Evolutionary conservation across 257 asterid species (phyloP).

Genomic region (Przewalskia tangutica): DNA sequence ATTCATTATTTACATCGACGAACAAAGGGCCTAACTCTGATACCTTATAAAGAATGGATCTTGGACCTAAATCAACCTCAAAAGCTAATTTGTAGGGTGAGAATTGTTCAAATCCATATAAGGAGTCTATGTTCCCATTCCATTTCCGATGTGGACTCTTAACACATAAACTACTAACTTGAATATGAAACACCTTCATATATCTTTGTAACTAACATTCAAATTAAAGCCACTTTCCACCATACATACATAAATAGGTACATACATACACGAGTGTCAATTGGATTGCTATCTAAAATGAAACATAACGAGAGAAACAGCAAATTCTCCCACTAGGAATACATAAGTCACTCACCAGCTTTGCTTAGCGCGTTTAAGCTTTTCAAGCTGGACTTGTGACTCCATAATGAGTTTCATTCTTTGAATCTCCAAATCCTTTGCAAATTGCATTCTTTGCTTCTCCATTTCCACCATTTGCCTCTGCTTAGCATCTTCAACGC

Average conservation of each 20-base stretch:
- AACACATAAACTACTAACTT: too few relatives aligned
- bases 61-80: too few relatives aligned
- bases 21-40: too few relatives aligned
- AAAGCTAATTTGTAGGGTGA: too few relatives aligned
- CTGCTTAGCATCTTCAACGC: slow-evolving; percentile 75
- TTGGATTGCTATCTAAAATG: not conserved
- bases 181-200: not conserved
- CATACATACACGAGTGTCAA: not conserved
- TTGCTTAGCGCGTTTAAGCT: slow-evolving; percentile 40
- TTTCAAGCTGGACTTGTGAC: slow-evolving; percentile 53
- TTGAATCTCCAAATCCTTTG: slow-evolving; percentile 79
- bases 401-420: slow-evolving; percentile 69
- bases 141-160: too few relatives aligned
- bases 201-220: not conserved
- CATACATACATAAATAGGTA: not conserved
- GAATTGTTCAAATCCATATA: too few relatives aligned
- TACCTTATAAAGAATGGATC: too few relatives aligned
- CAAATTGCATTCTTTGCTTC: slow-evolving; percentile 77
- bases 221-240: not conserved
- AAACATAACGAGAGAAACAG: not conserved
- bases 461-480: slow-evolving; percentile 80
- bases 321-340: not conserved
- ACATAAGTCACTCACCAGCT: slow-evolving; percentile 26
- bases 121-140: too few relatives aligned
- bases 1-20: too few relatives aligned